Percentiles rank a stretch among this genome's conserved stretches.
Conservation (phyloP, 2,329 filamentous ascomycete species). For the Ploettnerulaceae sp. region DNA sequence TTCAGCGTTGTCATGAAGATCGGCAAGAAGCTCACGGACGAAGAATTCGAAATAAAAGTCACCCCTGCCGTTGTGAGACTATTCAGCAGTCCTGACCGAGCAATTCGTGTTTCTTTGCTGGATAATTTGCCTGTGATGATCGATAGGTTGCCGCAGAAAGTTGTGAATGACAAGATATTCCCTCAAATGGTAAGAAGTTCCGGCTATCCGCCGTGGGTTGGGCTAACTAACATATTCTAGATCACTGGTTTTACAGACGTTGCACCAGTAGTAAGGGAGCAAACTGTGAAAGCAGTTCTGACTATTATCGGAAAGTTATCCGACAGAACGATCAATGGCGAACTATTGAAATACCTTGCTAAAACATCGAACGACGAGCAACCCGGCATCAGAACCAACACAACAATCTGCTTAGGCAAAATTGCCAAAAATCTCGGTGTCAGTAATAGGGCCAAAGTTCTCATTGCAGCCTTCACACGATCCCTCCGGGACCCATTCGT, state of each 20-base stretch:
- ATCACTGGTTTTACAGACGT: constrained; percentile 92
- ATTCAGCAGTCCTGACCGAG: constrained; percentile 87
- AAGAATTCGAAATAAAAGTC: constrained; percentile 82
- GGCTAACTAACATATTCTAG: constrained; percentile 38
- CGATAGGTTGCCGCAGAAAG: constrained; percentile 78
- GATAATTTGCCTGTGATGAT: constrained; percentile 90
- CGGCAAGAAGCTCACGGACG: constrained; percentile 74
- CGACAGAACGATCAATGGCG: constrained; percentile 88
- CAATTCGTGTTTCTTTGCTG: constrained; percentile 82
- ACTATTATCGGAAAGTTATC: constrained; percentile 84
- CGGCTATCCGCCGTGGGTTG: not conserved
- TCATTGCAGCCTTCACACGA: constrained; percentile 86
- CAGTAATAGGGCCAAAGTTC: constrained; percentile 77
- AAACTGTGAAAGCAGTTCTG: constrained; percentile 91
- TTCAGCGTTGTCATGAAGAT: constrained; percentile 89
- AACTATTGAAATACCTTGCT: constrained; percentile 82
- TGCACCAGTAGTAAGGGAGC: constrained; percentile 86
- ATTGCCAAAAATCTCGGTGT: constrained; percentile 84
- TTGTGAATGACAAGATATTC: constrained; percentile 95
- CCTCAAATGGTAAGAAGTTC: constrained; percentile 69
- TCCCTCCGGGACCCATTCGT: constrained; percentile 91
- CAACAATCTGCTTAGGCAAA: constrained; percentile 93
- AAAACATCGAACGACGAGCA: constrained; percentile 98
- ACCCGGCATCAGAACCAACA: constrained; percentile 94
- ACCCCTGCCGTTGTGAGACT: constrained; percentile 82